Evolutionary conservation across 345 rosid species (phyloP).

Genomic region (Eucalyptus microcorys): DNA sequence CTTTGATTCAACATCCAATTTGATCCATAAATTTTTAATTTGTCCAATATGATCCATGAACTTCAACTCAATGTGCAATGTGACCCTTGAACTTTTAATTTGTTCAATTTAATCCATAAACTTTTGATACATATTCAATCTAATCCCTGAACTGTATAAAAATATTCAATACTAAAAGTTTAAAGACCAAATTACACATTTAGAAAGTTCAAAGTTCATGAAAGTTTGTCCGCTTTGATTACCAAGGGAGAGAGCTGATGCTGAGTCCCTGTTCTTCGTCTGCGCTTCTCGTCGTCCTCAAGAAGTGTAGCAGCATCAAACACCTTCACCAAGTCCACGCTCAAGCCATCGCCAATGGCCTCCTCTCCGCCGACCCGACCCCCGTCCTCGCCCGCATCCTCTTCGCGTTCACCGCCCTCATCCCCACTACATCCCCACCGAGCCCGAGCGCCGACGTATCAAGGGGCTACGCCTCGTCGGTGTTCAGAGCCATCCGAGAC

Average conservation of each 20-base stretch:
- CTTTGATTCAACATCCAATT: too few relatives aligned
- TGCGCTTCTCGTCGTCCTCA: background rate
- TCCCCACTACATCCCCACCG: background rate
- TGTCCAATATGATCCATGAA: rapidly evolving
- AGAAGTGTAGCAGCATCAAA: conserved; percentile 6
- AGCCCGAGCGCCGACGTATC: background rate
- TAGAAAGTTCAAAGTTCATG: background rate
- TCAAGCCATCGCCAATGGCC: conserved; percentile 11
- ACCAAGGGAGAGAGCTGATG: background rate
- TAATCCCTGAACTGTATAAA: rapidly evolving
- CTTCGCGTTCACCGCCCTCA: conserved; percentile 16
- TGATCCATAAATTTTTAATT: too few relatives aligned
- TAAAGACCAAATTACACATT: too few relatives aligned
- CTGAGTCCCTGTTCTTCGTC: background rate
- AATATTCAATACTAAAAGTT: too few relatives aligned
- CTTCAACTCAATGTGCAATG: too few relatives aligned
- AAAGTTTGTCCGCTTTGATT: background rate
- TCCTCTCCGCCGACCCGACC: background rate
- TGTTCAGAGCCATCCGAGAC: conserved; percentile 24
- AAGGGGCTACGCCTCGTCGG: conserved; percentile 19
- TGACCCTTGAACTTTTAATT: rapidly evolving
- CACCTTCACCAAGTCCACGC: conserved; percentile 35
- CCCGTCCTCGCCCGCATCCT: conserved; percentile 24
- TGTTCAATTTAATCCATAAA: rapidly evolving
- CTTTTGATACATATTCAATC: rapidly evolving